phyloP scores from a whole-genome alignment of 257 asterid species.

The Henckelia pumila region DNA sequence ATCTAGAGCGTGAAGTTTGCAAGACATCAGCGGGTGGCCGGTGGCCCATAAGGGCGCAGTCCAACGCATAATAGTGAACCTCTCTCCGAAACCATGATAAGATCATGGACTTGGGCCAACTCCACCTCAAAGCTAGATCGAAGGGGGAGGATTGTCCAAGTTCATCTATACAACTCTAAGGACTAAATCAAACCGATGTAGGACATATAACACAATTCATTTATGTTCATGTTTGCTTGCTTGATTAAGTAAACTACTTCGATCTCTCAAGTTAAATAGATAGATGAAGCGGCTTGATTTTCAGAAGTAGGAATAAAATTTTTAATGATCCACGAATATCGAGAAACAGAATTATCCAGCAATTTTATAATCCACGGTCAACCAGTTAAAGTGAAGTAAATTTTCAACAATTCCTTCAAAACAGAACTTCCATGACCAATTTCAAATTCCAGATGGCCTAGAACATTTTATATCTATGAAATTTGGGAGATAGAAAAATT shows the following conservation, averaged over 20 bases:
- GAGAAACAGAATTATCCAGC: background rate
- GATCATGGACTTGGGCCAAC: too few species aligned
- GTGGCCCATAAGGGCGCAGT: too few species aligned
- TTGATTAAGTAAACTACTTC: background rate
- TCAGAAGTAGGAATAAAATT: background rate
- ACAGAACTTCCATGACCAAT: constrained; percentile 4
- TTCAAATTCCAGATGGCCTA: constrained; percentile 9
- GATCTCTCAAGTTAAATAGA: constrained; percentile 1
- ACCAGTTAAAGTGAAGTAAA: background rate
- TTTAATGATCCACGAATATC: background rate
- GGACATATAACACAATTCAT: too few species aligned
- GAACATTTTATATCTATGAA: background rate
- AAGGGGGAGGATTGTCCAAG: too few species aligned
- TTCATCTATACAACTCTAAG: too few species aligned
- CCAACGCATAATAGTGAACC: too few species aligned
- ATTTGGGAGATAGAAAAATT: too few species aligned
- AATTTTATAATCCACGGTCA: background rate
- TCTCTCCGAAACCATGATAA: too few species aligned
- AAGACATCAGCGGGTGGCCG: too few species aligned
- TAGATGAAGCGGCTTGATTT: constrained; percentile 3
- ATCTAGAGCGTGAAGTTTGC: too few species aligned
- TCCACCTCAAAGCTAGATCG: too few species aligned
- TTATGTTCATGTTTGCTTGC: background rate
- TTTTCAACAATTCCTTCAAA: background rate
- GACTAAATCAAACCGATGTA: too few species aligned